Base-by-base conservation (phyloP, 2,329 filamentous ascomycete species). In the Epichloe uncinata region DNA sequence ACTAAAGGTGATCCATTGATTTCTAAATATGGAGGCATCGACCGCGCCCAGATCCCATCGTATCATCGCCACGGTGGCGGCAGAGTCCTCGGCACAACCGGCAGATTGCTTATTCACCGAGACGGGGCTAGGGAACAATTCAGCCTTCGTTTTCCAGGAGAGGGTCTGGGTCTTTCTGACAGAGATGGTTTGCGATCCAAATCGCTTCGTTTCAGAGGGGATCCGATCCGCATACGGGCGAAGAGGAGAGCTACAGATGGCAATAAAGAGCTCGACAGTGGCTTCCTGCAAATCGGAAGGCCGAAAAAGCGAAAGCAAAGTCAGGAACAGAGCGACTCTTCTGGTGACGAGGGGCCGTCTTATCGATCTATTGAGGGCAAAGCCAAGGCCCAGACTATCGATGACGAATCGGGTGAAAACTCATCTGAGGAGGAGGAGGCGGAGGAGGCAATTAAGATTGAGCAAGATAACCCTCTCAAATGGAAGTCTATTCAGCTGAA, bases 1-100 rank as follows among this genome's bases (percentile, higher is more conserved):
- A 79, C 72, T 41, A 81, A 80, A 59, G 90, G 91, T 0, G 91
- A 97, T 59, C 70, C 75, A 4, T 75, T 88, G 45, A 88, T 93
- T 55, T 65, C 84, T 41, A 75, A 76, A 26, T 96, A 90, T 63
- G 87, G 78, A 13, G 45, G 51, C 30, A 74, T 85, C 38, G 81
- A 95, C 61, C 79, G 78, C 36, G 85, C 85, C 55, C 77, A 75
- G 49, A 68, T 94, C 11, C 88, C 89, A 0, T 59, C 67, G 2
- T 96, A 94, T 61, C 74, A 75, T 53, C 81, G 87, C 5, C 69
- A 70, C 53, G 86, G 88, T 13, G 70, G 72, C 50, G 88, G 88
- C 2, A 74, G 73, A 51, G 70, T 96, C 1, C 64, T 97, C 12
- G 91, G 90, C 0, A 69, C 83, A 0, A 63, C 71, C 1, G 68